phyloP scores from a whole-genome alignment of 2,329 filamentous ascomycete genomes.

The Tympanopsis confertula region DNA sequence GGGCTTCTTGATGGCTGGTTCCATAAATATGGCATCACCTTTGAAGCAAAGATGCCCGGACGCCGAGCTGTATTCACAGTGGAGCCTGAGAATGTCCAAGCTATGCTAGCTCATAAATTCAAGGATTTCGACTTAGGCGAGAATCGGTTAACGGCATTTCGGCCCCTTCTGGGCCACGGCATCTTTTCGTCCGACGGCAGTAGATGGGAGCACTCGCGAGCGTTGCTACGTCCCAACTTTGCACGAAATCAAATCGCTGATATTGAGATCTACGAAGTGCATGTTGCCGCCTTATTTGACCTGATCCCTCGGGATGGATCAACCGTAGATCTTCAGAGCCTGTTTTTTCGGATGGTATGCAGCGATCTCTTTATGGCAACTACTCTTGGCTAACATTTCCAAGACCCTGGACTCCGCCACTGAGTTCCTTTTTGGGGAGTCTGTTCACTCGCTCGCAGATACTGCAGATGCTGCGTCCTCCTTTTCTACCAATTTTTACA shows the following conservation, averaged over 20 bases:
- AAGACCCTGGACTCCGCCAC: no score
- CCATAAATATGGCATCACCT: not conserved
- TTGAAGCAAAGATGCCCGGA: not conserved
- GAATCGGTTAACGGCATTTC: not conserved
- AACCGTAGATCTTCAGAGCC: conserved; percentile 42
- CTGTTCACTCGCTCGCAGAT: no score
- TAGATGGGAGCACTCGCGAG: not conserved
- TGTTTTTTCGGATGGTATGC: conserved; percentile 37
- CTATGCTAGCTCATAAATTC: not conserved
- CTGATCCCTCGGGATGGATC: conserved; percentile 23
- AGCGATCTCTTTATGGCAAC: no score
- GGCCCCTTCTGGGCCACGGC: not conserved
- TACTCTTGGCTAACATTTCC: no score
- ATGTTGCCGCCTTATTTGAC: conserved; percentile 8
- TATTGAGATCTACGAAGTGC: conserved; percentile 11
- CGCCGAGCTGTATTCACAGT: not conserved
- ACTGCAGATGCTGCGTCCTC: no score
- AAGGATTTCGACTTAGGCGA: not conserved
- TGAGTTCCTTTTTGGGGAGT: no score
- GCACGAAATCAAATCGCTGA: conserved; percentile 16
- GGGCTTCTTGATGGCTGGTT: no score
- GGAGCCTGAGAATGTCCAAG: not conserved
- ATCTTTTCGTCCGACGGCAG: not conserved
- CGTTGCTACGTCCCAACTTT: conserved; percentile 9
- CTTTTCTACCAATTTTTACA: no score